phyloP scores from a whole-genome alignment of 768 basidiomycete genomes.

The Agaricus blazei region DNA sequence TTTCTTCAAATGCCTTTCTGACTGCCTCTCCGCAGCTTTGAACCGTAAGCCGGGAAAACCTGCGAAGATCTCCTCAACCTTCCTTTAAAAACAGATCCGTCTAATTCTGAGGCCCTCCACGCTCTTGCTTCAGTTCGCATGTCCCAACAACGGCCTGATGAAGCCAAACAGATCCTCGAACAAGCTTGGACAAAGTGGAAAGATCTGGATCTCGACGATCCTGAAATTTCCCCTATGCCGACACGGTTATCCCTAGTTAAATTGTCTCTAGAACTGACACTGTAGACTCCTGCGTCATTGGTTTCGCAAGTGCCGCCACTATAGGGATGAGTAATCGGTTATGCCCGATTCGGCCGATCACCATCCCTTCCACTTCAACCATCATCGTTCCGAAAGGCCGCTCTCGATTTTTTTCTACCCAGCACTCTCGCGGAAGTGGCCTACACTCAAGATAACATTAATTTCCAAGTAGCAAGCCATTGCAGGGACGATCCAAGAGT shows the following conservation, averaged over 20 bases:
- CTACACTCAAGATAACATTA: too few species aligned
- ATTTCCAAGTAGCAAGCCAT: too few species aligned
- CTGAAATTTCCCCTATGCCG: constrained; percentile 65
- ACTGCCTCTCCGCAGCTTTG: constrained; percentile 46
- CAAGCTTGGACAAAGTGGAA: constrained; percentile 67
- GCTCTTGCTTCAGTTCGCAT: constrained; percentile 81
- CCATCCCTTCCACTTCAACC: too few species aligned
- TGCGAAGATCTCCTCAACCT: constrained; percentile 72
- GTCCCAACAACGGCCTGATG: constrained; percentile 81
- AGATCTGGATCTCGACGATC: constrained; percentile 68
- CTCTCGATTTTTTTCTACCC: too few species aligned
- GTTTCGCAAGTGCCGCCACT: constrained; percentile 74
- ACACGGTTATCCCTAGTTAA: constrained; percentile 72
- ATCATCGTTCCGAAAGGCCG: too few species aligned
- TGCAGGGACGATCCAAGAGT: too few species aligned
- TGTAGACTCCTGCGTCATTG: constrained; percentile 67
- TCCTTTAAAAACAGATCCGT: constrained; percentile 69
- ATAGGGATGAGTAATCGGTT: too few species aligned
- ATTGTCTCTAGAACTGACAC: constrained; percentile 70
- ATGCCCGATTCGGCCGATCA: too few species aligned
- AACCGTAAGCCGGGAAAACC: constrained; percentile 73
- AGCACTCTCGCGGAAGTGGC: too few species aligned
- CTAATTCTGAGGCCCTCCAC: constrained; percentile 76
- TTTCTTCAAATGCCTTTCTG: neutral
- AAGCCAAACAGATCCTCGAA: constrained; percentile 67